Conservation (phyloP, 371 early-diverging fungal species). For the Parasitella parasitica region DNA sequence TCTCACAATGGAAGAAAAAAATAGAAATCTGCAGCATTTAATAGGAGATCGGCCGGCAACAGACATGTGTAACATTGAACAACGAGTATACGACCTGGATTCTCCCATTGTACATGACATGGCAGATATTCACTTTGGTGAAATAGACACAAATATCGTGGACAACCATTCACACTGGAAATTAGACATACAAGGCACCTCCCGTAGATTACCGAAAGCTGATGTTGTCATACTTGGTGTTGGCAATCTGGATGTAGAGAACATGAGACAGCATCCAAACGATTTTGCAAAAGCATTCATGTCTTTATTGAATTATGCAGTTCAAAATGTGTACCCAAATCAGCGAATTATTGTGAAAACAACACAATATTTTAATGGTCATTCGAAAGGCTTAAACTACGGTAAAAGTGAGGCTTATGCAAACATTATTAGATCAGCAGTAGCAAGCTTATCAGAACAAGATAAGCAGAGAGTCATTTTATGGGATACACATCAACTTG, state of each 20-base stretch:
- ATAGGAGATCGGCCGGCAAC: conserved; percentile 1
- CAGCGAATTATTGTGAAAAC: conserved; percentile 32
- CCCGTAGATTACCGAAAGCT: conserved; percentile 21
- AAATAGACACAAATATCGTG: conserved; percentile 17
- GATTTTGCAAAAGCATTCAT: conserved; percentile 27
- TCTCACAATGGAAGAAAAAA: not conserved
- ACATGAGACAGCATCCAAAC: conserved; percentile 18
- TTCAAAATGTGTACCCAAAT: conserved; percentile 4
- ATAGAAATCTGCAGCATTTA: not conserved
- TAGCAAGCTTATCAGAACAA: not conserved
- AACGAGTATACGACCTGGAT: not conserved
- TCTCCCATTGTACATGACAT: not conserved
- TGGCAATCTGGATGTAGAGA: conserved; percentile 32
- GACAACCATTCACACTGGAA: conserved; percentile 14
- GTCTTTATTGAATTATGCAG: conserved; percentile 9
- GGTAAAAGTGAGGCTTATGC: conserved; percentile 39
- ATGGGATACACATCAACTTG: conserved; percentile 41
- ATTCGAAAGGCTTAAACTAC: conserved; percentile 21
- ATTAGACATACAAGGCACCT: conserved; percentile 2
- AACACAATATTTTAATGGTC: conserved; percentile 27
- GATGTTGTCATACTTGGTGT: conserved; percentile 31
- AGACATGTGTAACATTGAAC: not conserved
- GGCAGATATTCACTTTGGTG: conserved; percentile 20
- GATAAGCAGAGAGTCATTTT: conserved; percentile 15
- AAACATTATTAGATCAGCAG: conserved; percentile 19